Evolutionary conservation across 768 basidiomycete genomes (phyloP).

Genomic region (Psilocybe sp.): DNA sequence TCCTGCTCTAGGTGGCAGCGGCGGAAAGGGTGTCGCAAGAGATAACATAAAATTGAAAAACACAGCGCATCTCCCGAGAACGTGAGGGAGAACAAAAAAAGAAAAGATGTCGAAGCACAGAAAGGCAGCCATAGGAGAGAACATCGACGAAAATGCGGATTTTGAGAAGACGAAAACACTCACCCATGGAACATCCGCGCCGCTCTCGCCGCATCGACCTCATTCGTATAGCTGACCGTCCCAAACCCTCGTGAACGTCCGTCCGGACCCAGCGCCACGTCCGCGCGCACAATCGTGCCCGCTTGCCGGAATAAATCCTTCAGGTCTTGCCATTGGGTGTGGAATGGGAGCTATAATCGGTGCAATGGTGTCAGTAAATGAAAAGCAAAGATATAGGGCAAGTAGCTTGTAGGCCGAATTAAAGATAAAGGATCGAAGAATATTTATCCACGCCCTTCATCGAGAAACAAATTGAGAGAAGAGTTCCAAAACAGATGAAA

Average conservation of each 20-base stretch:
- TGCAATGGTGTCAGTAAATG: conserved; percentile 1
- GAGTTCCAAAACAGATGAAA: too few relatives aligned
- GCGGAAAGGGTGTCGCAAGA: too few relatives aligned
- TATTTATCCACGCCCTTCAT: too few relatives aligned
- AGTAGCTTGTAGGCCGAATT: neutral
- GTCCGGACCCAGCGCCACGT: conserved; percentile 84
- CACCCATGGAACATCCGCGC: conserved; percentile 90
- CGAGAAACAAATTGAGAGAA: too few relatives aligned
- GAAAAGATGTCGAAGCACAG: too few relatives aligned
- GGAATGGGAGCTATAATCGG: conserved; percentile 72
- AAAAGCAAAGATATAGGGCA: conserved; percentile 44
- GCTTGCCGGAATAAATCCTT: conserved; percentile 94
- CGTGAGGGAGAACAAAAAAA: conserved; percentile 6
- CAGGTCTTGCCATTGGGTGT: conserved; percentile 96
- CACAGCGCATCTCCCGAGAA: too few relatives aligned
- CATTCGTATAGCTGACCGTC: conserved; percentile 82
- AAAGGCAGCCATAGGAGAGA: too few relatives aligned
- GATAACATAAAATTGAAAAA: too few relatives aligned
- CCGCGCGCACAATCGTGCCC: conserved; percentile 87
- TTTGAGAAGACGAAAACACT: conserved; percentile 30
- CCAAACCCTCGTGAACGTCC: conserved; percentile 92
- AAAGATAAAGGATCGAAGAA: too few relatives aligned
- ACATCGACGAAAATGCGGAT: conserved; percentile 7
- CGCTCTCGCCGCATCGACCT: conserved; percentile 81
- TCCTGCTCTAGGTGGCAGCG: too few relatives aligned